phyloP scores from a whole-genome alignment of 345 rosid species.

The Erodium maritimum region DNA sequence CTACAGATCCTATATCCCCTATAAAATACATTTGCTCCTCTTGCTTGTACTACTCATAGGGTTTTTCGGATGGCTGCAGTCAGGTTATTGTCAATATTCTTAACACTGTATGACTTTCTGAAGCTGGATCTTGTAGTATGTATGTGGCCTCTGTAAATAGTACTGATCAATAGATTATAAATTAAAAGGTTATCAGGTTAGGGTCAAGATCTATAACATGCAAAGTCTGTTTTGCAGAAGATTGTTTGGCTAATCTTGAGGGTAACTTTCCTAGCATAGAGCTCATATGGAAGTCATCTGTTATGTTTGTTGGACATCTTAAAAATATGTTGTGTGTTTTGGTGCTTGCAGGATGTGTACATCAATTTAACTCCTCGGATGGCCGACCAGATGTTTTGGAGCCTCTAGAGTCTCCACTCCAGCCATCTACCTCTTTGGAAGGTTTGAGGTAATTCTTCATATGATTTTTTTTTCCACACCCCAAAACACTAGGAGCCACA shows the following conservation, averaged over 20 bases:
- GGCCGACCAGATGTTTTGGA: constrained; percentile 89
- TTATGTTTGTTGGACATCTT: background rate
- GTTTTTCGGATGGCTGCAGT: background rate
- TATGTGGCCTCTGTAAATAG: no score
- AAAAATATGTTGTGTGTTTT: constrained; percentile 7
- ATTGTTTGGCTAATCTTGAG: background rate
- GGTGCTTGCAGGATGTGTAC: constrained; percentile 58
- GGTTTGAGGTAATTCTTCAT: constrained; percentile 49
- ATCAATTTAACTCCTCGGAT: constrained; percentile 67
- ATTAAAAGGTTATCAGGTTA: no score
- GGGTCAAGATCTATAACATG: no score
- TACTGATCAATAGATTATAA: no score
- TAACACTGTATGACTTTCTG: no score
- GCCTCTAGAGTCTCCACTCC: constrained; percentile 90
- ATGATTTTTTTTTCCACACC: no score
- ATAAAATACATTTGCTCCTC: background rate
- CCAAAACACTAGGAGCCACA: no score
- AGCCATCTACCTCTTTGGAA: constrained; percentile 84
- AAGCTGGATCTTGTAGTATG: no score
- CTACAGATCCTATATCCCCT: background rate
- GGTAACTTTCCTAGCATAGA: background rate
- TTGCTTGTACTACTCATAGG: background rate
- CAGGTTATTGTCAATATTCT: no score
- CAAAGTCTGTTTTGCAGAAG: no score
- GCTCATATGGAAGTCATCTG: no score